Conservation (phyloP, 2,329 filamentous ascomycete species). For the Aureobasidium sp. region DNA sequence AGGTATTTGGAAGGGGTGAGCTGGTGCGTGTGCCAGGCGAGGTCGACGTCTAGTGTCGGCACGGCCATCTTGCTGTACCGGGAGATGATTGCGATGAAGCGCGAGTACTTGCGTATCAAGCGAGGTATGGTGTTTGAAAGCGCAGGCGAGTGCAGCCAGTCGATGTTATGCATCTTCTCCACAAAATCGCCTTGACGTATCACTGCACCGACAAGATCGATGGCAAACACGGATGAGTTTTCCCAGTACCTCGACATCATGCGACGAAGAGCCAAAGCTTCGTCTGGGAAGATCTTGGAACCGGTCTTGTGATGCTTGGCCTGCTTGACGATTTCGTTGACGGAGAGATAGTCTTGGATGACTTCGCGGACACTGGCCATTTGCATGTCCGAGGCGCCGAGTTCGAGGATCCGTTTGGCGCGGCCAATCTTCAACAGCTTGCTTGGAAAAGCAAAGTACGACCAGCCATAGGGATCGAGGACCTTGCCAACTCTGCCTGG, state of each 20-base stretch:
- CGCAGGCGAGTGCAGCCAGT: conserved; percentile 70
- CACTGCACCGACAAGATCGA: conserved; percentile 60
- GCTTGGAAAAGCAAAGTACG: conserved; percentile 17
- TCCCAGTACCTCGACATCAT: conserved; percentile 68
- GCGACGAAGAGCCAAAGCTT: conserved; percentile 47
- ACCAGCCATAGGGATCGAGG: conserved; percentile 16
- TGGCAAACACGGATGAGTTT: conserved; percentile 56
- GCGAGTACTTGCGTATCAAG: conserved; percentile 56
- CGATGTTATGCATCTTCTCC: conserved; percentile 68
- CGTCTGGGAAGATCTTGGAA: conserved; percentile 1
- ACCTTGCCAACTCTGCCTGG: conserved; percentile 34
- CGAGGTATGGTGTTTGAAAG: conserved; percentile 57
- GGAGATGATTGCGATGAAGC: conserved; percentile 57
- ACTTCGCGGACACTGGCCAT: conserved; percentile 47
- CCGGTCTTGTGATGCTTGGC: conserved; percentile 23
- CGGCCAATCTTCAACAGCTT: conserved; percentile 41
- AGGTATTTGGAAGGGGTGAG: conserved; percentile 60
- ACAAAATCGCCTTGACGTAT: conserved; percentile 60
- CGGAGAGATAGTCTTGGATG: conserved; percentile 43
- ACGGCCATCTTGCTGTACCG: conserved; percentile 48
- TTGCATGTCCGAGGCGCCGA: conserved; percentile 21
- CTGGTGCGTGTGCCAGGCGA: conserved; percentile 78
- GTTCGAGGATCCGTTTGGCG: conserved; percentile 32
- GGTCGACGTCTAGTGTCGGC: conserved; percentile 66
- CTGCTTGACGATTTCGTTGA: conserved; percentile 33